Conservation (phyloP, 768 basidiomycete genomes). For the Tulasnella sp. region DNA sequence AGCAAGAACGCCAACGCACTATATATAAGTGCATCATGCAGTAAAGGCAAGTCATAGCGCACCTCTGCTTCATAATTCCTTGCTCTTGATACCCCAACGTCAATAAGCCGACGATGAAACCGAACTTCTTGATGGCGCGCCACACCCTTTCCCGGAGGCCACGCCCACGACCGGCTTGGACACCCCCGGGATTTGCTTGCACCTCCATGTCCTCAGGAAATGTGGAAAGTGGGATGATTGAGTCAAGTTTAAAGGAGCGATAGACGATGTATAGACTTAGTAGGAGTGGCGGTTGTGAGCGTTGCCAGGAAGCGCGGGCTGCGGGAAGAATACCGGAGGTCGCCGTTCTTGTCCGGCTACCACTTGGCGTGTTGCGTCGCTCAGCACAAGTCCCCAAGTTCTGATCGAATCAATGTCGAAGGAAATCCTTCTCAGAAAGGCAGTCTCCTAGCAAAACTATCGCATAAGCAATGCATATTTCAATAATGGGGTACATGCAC, state of each 20-base stretch:
- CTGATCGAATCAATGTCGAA: too few relatives aligned
- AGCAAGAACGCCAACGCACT: background rate
- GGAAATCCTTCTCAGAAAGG: too few relatives aligned
- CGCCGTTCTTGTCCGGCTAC: too few relatives aligned
- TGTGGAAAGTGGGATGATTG: background rate
- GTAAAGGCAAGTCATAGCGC: background rate
- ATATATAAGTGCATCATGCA: background rate
- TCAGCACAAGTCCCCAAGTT: too few relatives aligned
- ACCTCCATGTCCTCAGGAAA: background rate
- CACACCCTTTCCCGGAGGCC: background rate
- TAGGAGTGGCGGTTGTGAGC: background rate
- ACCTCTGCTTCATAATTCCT: background rate
- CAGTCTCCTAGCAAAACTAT: too few relatives aligned
- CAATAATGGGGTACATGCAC: too few relatives aligned
- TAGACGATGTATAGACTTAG: background rate
- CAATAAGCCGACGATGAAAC: background rate
- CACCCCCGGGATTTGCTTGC: background rate
- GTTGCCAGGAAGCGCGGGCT: background rate
- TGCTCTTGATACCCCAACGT: background rate
- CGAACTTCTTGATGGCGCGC: background rate
- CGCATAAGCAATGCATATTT: too few relatives aligned
- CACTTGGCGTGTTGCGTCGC: too few relatives aligned
- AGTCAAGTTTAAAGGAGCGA: background rate
- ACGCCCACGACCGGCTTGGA: background rate
- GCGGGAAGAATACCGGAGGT: too few relatives aligned